Evolutionary conservation across 805 yeast species (phyloP), one percentile per base, ranked within the genome.

Genomic region (Lipomyces starkeyi): DNA sequence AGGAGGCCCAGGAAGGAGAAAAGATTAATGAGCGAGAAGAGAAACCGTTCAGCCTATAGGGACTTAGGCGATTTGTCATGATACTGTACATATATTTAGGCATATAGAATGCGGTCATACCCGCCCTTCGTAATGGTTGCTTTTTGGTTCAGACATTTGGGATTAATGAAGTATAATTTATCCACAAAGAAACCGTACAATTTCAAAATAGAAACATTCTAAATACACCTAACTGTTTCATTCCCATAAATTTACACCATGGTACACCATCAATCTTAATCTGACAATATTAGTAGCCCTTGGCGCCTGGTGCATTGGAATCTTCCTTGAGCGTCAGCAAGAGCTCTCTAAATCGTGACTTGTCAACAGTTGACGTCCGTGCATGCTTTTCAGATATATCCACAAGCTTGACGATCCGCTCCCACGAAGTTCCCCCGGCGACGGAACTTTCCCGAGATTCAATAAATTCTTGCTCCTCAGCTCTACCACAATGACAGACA

Each of bases 251-350:
- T n/a, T 43, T 43, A 43, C 49, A 37, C 40, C 40, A 5, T 20
- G 53, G 20, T 8, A 22, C n/a, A 22, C 27, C 64, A 29, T 32
- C 47, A 7, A 57, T 17, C 40, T 17, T 22, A 57, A 57, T 13
- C 20, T 34, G 22, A 57, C 59, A 32, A 35, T 34, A 20, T 34
- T 80, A 83, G 76, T 86, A 86, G 14, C 90, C 90, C 37, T 84
- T 90, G 52, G 92, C 93, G 52, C 93, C 94, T 32, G 95, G 95
- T 60, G 87, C 94, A 69, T 84, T 83, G 60, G 84, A 85, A 73
- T 90, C 90, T 54, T 88, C 91, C 81, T 88, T 87, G 75, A 90
- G 83, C 70, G 87, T 86, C 65, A 81, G 79, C 76, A 90, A 82
- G 69, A 90, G 82, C 71, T 85, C 89, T 75, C 87, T 86, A 80